Evolutionary conservation across 805 yeast species (phyloP), one percentile per base, ranked within the genome.

Genomic region (Saccharomycopsis sp.): DNA sequence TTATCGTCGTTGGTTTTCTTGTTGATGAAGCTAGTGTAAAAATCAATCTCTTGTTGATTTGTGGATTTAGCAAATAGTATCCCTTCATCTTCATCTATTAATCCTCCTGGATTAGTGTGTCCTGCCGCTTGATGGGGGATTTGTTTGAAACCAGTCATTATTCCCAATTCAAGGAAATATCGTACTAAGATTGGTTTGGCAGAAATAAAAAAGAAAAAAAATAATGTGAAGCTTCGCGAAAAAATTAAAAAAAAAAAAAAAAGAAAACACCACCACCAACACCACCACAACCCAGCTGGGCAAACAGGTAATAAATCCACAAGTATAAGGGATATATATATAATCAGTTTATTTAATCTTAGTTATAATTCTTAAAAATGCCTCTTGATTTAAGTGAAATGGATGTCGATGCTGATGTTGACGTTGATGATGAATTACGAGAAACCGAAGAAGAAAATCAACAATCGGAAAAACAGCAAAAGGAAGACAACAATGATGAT

Each of bases 121-220:
- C 98, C 98, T 0, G 97, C 97, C 2, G 93, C 97, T 62, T 79
- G 83, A 56, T 84, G 85, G 44, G 59, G 22, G 11, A 49, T 37
- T 26, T 20, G 13, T 9, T 17, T 39, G 20, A 47, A 47, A 9
- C 47, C 44, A 3, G 40, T 40, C 44, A 45, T 45, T n/a, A n/a
- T n/a, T n/a, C n/a, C n/a, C n/a, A n/a, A n/a, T n/a, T n/a, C n/a
- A n/a, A n/a, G n/a, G n/a, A n/a, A n/a, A n/a, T n/a, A n/a, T n/a
- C n/a, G n/a, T n/a, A n/a, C n/a, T n/a, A n/a, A n/a, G n/a, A n/a
- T n/a, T n/a, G n/a, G n/a, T n/a, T n/a, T n/a, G n/a, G n/a, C n/a
- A n/a, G n/a, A n/a, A n/a, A n/a, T n/a, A n/a, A n/a, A n/a, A n/a
- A n/a, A n/a, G n/a, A n/a, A n/a, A n/a, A n/a, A n/a, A n/a, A n/a